Evolutionary conservation across 2,329 filamentous ascomycete genomes (phyloP).

Genomic region (Zymoseptoria pseudotritici): DNA sequence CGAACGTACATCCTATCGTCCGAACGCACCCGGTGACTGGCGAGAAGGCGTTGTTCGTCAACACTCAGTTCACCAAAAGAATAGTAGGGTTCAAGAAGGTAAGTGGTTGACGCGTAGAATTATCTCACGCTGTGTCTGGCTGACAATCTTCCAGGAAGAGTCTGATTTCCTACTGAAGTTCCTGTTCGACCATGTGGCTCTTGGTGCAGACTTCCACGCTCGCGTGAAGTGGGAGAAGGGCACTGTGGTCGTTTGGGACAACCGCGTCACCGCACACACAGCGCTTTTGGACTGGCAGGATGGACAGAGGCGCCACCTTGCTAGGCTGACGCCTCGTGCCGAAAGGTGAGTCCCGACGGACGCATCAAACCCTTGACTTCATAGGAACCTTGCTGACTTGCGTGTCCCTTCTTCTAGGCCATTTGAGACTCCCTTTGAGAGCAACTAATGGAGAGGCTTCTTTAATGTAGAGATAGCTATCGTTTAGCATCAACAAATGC

Average conservation of each 20-base stretch:
- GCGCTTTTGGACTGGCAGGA: conserved; percentile 76
- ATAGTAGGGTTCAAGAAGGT: conserved; percentile 76
- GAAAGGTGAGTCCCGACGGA: conserved; percentile 40
- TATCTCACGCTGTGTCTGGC: too few relatives aligned
- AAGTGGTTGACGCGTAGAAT: not conserved
- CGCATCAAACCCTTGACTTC: not conserved
- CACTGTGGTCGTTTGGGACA: conserved; percentile 19
- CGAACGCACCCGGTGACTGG: conserved; percentile 73
- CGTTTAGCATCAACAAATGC: too few relatives aligned
- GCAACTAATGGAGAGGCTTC: not conserved
- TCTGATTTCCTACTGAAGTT: conserved; percentile 71
- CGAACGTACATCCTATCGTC: conserved; percentile 67
- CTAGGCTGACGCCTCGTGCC: conserved; percentile 75
- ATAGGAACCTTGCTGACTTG: not conserved
- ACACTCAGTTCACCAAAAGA: conserved; percentile 74
- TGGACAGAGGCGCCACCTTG: conserved; percentile 70
- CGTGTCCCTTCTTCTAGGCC: conserved; percentile 37
- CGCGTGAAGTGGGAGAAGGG: conserved; percentile 43
- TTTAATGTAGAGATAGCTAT: too few relatives aligned
- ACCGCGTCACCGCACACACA: conserved; percentile 47
- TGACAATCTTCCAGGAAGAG: conserved; percentile 49
- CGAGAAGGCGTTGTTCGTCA: conserved; percentile 77
- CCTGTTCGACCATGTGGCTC: conserved; percentile 66
- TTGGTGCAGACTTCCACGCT: conserved; percentile 64
- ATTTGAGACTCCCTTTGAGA: conserved; percentile 53